Conservation (phyloP, 2,329 filamentous ascomycete genomes). For the Ascosphaera apis region DNA sequence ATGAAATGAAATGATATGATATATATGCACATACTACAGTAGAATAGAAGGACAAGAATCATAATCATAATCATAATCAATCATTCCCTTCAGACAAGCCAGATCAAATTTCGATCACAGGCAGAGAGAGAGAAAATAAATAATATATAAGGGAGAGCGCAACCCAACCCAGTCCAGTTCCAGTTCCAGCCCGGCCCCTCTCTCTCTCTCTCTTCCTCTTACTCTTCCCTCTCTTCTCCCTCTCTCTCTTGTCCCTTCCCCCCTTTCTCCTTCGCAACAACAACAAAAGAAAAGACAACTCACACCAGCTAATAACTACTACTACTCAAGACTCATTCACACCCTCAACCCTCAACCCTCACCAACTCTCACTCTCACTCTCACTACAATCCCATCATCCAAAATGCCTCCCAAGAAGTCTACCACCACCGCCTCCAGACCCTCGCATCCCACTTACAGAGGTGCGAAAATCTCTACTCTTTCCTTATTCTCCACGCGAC, state of each 20-base stretch:
- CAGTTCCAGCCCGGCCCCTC: conserved; percentile 14
- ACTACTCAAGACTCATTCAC: conserved; percentile 5
- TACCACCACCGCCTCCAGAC: conserved; percentile 25
- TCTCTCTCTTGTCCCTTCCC: too few relatives aligned
- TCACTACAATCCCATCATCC: conserved; percentile 7
- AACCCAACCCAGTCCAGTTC: too few relatives aligned
- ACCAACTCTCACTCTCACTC: conserved; percentile 5
- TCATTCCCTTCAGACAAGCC: too few relatives aligned
- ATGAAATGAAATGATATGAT: too few relatives aligned
- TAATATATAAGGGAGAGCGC: too few relatives aligned
- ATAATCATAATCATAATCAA: too few relatives aligned
- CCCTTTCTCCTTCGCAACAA: conserved; percentile 5
- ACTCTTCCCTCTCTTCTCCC: too few relatives aligned
- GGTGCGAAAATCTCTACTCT: conserved; percentile 29
- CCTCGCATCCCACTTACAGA: conserved; percentile 41
- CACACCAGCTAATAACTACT: conserved; percentile 1
- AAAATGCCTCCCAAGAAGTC: conserved; percentile 46
- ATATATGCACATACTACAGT: too few relatives aligned
- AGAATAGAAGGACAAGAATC: too few relatives aligned
- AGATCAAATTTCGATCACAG: too few relatives aligned
- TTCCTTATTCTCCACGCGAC: conserved; percentile 21
- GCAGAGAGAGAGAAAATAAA: too few relatives aligned
- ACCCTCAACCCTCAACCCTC: conserved; percentile 5
- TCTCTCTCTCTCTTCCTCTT: conserved; percentile 8
- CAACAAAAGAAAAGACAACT: conserved; percentile 3